Percentiles rank a stretch among this genome's conserved stretches.
phyloP scores from a whole-genome alignment of 1,284 basidiomycete genomes.

The Boletus semigastroideus region DNA sequence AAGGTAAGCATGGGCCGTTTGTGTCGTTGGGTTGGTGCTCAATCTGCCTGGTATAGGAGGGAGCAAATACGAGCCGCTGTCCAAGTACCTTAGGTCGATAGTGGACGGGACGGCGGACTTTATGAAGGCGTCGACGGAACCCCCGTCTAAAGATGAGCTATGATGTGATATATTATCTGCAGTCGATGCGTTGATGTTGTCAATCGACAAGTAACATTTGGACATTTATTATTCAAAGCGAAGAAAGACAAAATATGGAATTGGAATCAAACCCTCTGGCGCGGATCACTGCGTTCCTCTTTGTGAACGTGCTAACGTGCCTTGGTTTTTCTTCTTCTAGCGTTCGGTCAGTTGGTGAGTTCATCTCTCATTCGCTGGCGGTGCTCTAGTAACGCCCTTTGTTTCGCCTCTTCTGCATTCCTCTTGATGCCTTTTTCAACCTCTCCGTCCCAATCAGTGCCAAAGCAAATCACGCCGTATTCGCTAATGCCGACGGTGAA shows the following conservation, averaged over 20 bases:
- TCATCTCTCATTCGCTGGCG: constrained; percentile 5
- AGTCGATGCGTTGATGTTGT: neutral
- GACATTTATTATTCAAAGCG: neutral
- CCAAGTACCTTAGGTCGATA: constrained; percentile 67
- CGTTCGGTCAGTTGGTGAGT: constrained; percentile 19
- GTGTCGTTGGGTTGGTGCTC: neutral
- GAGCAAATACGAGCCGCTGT: constrained; percentile 62
- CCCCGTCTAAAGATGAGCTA: constrained; percentile 27
- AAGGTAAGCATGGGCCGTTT: constrained; percentile 44
- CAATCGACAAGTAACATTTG: neutral
- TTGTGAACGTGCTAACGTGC: neutral
- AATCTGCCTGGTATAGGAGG: constrained; percentile 42
- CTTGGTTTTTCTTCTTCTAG: neutral
- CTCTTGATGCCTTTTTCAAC: constrained; percentile 50
- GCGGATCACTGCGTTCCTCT: neutral
- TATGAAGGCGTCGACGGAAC: constrained; percentile 18
- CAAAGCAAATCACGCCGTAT: constrained; percentile 62
- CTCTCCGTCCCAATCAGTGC: constrained; percentile 66
- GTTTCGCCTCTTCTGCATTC: constrained; percentile 51
- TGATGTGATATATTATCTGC: constrained; percentile 17
- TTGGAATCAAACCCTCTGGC: neutral
- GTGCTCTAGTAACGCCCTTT: constrained; percentile 25
- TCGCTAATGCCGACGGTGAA: constrained; percentile 73
- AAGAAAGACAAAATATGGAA: neutral
- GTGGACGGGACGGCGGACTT: constrained; percentile 64